phyloP scores from a whole-genome alignment of 169 alveolate genomes.

The Amoebophrya sp. region DNA sequence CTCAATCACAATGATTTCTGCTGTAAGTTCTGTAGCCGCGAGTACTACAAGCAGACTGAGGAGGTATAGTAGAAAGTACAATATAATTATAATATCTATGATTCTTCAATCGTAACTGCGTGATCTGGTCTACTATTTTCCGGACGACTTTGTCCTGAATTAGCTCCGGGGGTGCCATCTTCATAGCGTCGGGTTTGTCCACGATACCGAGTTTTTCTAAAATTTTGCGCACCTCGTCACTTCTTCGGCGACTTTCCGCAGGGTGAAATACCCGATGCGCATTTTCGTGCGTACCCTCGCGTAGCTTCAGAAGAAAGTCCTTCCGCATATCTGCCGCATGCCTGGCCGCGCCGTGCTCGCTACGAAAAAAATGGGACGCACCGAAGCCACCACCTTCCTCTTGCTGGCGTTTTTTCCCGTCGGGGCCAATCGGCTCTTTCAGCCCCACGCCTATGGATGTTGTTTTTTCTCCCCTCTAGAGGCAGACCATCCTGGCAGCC shows the following conservation, averaged over 20 bases:
- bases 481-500: too few species aligned
- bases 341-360: background rate
- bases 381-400: too few species aligned
- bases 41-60: too few species aligned
- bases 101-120: too few species aligned
- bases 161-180: background rate
- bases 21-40: too few species aligned
- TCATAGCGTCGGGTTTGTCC: background rate
- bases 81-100: too few species aligned
- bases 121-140: background rate
- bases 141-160: background rate
- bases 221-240: background rate
- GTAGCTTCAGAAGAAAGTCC: background rate
- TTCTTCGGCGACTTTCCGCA: background rate
- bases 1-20: too few species aligned
- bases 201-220: background rate
- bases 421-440: too few species aligned
- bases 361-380: background rate
- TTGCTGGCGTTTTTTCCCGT: too few species aligned
- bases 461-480: too few species aligned
- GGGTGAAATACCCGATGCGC: background rate
- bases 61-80: too few species aligned
- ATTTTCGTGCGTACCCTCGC: background rate
- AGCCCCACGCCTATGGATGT: too few species aligned
- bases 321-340: slow-evolving; percentile 16